Percentiles rank a stretch among this genome's conserved stretches.
These are phyloP conservation scores for Vicia faba DNA, from an alignment of 306 rosid genomes.

Conservation along the genomic window DNA sequence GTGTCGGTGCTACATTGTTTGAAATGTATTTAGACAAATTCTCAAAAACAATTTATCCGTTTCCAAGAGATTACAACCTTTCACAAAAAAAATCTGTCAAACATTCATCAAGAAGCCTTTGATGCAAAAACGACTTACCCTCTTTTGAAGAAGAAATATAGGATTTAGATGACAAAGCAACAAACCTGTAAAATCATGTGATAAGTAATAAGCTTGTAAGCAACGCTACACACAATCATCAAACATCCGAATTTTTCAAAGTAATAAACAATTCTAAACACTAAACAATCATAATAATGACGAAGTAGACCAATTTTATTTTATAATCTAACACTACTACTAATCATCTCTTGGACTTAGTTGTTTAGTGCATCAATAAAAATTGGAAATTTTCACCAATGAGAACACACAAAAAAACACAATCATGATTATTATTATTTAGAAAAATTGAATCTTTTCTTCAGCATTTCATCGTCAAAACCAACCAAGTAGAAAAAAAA, in stretches of 20 bases:
- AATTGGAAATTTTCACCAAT: neutral
- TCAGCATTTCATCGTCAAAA: conserved; percentile 38
- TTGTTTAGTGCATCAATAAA: conserved; percentile 12
- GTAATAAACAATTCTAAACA: conserved; percentile 18
- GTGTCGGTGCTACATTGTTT: too few relatives aligned
- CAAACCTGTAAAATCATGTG: conserved; percentile 32
- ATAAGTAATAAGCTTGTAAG: conserved; percentile 15
- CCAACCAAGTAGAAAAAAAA: neutral
- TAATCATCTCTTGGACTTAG: conserved; percentile 22
- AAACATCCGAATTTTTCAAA: conserved; percentile 24
- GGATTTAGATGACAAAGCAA: conserved; percentile 32
- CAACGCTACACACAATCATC: conserved; percentile 18
- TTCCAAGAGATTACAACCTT: neutral
- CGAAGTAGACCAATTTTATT: conserved; percentile 3
- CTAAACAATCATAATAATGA: conserved; percentile 4
- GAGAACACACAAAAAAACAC: neutral
- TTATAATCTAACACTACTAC: conserved; percentile 21
- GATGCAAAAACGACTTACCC: conserved; percentile 35
- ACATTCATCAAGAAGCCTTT: neutral
- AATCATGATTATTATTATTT: conserved; percentile 3
- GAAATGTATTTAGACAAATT: neutral
- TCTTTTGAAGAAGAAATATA: conserved; percentile 30
- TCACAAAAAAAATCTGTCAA: neutral
- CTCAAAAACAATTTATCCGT: conserved; percentile 6
- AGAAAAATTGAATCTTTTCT: conserved; percentile 6